Percentiles rank a stretch among this genome's conserved stretches.
phyloP scores from a whole-genome alignment of 1,284 basidiomycete species.

The Afroboletus lepidellus region DNA sequence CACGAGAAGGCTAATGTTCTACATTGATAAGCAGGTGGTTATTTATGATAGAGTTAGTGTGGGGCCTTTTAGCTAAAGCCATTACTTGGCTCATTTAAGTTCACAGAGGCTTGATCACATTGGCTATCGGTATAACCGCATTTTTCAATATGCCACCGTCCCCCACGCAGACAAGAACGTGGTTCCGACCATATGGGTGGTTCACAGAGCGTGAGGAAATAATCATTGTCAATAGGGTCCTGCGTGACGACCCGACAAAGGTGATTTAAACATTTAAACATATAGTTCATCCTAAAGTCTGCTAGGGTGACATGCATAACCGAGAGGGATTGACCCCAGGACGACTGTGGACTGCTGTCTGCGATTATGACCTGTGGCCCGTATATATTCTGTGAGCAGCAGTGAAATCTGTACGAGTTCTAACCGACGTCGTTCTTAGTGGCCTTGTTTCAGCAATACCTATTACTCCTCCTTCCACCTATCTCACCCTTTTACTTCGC shows the following conservation, averaged over 20 bases:
- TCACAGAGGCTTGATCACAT: conserved; percentile 47
- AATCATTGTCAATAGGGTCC: conserved; percentile 54
- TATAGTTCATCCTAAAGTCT: background rate
- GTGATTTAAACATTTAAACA: conserved; percentile 19
- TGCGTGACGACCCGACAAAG: conserved; percentile 72
- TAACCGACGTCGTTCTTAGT: conserved; percentile 22
- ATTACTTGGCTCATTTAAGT: background rate
- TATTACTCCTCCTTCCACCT: conserved; percentile 47
- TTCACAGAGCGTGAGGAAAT: conserved; percentile 58
- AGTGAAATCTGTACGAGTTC: background rate
- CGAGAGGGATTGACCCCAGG: conserved; percentile 61
- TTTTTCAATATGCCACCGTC: conserved; percentile 71
- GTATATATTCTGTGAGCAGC: conserved; percentile 53
- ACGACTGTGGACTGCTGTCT: conserved; percentile 54
- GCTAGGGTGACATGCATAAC: conserved; percentile 72
- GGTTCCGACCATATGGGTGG: conserved; percentile 71
- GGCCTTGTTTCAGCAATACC: conserved; percentile 51
- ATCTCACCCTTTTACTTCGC: conserved; percentile 62
- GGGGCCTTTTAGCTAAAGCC: conserved; percentile 7
- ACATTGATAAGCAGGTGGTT: conserved; percentile 18
- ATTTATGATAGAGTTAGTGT: conserved; percentile 27
- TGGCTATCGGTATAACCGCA: conserved; percentile 55
- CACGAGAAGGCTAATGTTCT: background rate
- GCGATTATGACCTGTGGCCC: too few species aligned
- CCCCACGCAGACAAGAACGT: conserved; percentile 65